A percentile compares a stretch with the other conserved stretches of the same genome.
These are phyloP conservation scores for Tetracentron sinense DNA, from an alignment of 164 flowering plant genomes.

Conservation along the genomic window DNA sequence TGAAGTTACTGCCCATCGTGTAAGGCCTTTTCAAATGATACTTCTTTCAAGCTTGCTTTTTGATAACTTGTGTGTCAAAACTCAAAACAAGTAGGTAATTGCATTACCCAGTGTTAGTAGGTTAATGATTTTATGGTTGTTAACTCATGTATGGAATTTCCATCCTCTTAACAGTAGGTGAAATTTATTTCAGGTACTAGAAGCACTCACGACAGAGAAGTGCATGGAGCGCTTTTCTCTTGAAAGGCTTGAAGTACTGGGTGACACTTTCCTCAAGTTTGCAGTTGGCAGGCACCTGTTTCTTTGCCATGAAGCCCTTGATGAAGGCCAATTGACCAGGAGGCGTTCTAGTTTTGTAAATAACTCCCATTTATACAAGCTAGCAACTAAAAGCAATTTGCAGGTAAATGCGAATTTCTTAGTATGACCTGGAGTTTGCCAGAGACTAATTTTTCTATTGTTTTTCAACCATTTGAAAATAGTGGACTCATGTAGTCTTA, in stretches of 20 bases:
- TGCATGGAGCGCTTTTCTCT: slow-evolving; percentile 83
- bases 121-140: background rate
- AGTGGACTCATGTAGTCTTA: too few relatives aligned
- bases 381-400: slow-evolving; percentile 54
- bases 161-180: background rate
- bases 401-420: slow-evolving; percentile 50
- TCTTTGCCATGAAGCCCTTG: slow-evolving; percentile 54
- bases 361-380: slow-evolving; percentile 60
- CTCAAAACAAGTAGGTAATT: background rate
- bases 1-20: slow-evolving; percentile 56
- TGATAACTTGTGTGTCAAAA: background rate
- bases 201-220: slow-evolving; percentile 93
- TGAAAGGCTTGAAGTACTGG: slow-evolving; percentile 95
- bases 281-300: slow-evolving; percentile 78
- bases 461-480: background rate
- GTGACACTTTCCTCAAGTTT: slow-evolving; percentile 95
- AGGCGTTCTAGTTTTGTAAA: slow-evolving; percentile 76
- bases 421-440: background rate
- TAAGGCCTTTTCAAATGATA: slow-evolving; percentile 27
- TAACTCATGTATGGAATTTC: background rate
- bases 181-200: slow-evolving; percentile 57
- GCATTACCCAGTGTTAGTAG: background rate
- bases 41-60: background rate
- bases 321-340: slow-evolving; percentile 81
- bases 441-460: background rate